phyloP scores from a whole-genome alignment of 352 stramenopile species.

The Halophytophthora polymorphica region DNA sequence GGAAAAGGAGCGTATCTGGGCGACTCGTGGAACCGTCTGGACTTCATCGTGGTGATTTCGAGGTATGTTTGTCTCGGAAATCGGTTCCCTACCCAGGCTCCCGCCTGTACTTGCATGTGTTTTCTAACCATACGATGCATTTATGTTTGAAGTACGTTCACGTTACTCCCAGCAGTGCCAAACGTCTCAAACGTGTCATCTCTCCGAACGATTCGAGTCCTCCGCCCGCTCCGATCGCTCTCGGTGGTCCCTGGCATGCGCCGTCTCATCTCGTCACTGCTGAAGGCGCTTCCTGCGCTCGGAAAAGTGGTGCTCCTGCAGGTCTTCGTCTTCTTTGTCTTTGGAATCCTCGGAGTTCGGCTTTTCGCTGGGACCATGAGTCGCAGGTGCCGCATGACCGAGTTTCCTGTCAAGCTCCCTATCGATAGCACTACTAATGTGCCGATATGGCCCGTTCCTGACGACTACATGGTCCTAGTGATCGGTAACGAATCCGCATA shows the following conservation, averaged over 20 bases:
- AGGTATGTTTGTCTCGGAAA: conserved; percentile 33
- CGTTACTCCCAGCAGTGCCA: conserved; percentile 53
- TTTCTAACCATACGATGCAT: not conserved
- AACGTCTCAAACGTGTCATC: conserved; percentile 81
- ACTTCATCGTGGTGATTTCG: conserved; percentile 90
- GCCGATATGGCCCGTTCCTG: conserved; percentile 50
- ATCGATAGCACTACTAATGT: conserved; percentile 22
- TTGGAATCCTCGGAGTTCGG: conserved; percentile 89
- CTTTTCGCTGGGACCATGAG: conserved; percentile 84
- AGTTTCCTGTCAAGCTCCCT: conserved; percentile 58
- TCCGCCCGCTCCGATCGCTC: conserved; percentile 87
- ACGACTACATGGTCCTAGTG: conserved; percentile 44
- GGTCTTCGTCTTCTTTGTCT: conserved; percentile 91
- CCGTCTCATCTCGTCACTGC: conserved; percentile 73
- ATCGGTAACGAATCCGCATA: conserved; percentile 30
- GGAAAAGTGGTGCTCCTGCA: conserved; percentile 88
- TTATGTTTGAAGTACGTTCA: conserved; percentile 36
- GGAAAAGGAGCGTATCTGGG: conserved; percentile 68
- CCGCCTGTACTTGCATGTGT: not conserved
- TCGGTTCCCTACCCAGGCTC: too few relatives aligned
- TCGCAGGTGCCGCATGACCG: conserved; percentile 76
- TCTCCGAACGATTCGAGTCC: conserved; percentile 86
- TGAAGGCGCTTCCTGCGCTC: conserved; percentile 84
- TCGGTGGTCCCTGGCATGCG: conserved; percentile 83
- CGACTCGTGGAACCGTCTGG: conserved; percentile 90